Percentiles rank a stretch among this genome's conserved stretches.
These are phyloP conservation scores for Aspergillus caelatus DNA, from an alignment of 2,329 filamentous ascomycete species.

Conservation along the genomic window DNA sequence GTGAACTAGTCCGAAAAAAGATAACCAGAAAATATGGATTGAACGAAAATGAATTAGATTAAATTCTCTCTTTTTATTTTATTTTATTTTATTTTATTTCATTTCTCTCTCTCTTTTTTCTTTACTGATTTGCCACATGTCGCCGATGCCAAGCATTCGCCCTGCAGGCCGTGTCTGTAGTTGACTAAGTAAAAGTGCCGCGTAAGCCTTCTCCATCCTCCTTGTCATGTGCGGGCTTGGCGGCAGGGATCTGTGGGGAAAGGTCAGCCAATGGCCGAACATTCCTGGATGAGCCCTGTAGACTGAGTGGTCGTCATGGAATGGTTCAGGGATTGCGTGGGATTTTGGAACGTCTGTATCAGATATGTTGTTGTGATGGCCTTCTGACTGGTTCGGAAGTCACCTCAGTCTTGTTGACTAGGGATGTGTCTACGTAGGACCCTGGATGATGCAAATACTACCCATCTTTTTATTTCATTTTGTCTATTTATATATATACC, in stretches of 20 bases:
- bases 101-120: too few relatives aligned
- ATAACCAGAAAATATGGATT: too few relatives aligned
- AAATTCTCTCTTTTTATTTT: not conserved
- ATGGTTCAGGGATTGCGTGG: constrained; percentile 6
- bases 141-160: constrained; percentile 20
- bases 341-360: constrained; percentile 3
- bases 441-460: not conserved
- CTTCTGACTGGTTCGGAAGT: not conserved
- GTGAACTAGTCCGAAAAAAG: not conserved
- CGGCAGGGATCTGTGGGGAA: constrained; percentile 19
- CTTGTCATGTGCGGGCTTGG: constrained; percentile 28
- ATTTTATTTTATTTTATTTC: too few relatives aligned
- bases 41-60: not conserved
- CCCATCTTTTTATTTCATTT: too few relatives aligned
- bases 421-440: not conserved
- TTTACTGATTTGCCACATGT: constrained; percentile 15
- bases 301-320: not conserved
- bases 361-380: not conserved
- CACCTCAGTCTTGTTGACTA: not conserved
- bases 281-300: not conserved
- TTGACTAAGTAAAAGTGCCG: constrained; percentile 17
- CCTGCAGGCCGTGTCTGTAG: constrained; percentile 10
- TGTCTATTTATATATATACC: too few relatives aligned
- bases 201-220: constrained; percentile 28
- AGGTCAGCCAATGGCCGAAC: constrained; percentile 2